These are phyloP conservation scores for Hypocrella siamensis DNA, from an alignment of 2,329 filamentous ascomycete species.

Conservation along the genomic window DNA sequence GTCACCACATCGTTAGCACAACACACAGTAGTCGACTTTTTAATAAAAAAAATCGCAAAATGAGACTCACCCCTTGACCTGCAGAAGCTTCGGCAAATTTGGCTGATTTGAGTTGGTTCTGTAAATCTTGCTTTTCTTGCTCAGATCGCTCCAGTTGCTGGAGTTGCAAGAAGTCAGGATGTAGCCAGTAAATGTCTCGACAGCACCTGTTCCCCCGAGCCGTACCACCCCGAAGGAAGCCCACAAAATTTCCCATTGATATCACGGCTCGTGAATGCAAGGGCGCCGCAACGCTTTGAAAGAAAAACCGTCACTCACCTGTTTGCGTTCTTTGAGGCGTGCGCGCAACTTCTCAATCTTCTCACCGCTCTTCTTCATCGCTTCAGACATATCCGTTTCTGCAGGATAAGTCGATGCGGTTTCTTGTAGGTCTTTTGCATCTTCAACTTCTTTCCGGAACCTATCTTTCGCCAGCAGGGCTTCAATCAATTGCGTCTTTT, in stretches of 20 bases:
- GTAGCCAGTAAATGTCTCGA: too few species aligned
- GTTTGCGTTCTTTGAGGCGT: slow-evolving; percentile 38
- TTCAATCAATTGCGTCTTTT: slow-evolving; percentile 44
- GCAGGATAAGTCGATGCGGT: slow-evolving; percentile 15
- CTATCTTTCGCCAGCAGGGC: slow-evolving; percentile 45
- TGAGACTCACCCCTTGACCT: slow-evolving; percentile 35
- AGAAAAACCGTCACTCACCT: slow-evolving; percentile 29
- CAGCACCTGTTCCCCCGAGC: too few species aligned
- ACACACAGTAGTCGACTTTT: neutral
- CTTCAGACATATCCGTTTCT: slow-evolving; percentile 18
- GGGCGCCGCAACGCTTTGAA: neutral
- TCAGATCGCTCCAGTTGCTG: slow-evolving; percentile 45
- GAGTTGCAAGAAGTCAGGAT: too few species aligned
- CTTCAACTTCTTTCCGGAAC: slow-evolving; percentile 37
- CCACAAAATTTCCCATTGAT: too few species aligned
- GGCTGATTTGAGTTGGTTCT: slow-evolving; percentile 36
- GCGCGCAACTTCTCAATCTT: slow-evolving; percentile 42
- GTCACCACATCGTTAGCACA: slow-evolving; percentile 1
- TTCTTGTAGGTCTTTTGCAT: slow-evolving; percentile 25
- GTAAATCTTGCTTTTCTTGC: slow-evolving; percentile 38
- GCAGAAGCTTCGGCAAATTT: slow-evolving; percentile 32
- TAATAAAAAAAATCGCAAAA: neutral
- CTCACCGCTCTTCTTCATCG: slow-evolving; percentile 26
- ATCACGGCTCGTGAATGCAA: too few species aligned
- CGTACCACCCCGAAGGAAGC: too few species aligned